phyloP scores from a whole-genome alignment of 257 asterid genomes.

The Marsdenia floribunda region DNA sequence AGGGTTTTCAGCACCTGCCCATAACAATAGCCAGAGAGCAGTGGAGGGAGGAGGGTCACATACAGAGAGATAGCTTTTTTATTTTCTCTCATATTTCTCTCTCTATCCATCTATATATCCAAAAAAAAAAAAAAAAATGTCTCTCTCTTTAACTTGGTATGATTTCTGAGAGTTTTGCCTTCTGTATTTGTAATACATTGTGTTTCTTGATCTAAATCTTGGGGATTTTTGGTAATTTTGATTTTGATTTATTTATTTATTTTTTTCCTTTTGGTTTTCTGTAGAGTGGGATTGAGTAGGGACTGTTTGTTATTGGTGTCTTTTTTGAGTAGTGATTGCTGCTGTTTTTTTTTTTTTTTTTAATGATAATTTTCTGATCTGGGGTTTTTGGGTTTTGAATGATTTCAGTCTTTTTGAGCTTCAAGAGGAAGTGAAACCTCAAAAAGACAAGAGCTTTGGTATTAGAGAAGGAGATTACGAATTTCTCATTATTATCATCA shows the following conservation, averaged over 20 bases:
- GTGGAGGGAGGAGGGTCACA: constrained; percentile 21
- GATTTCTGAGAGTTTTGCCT: neutral
- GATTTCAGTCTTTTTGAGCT: constrained; percentile 32
- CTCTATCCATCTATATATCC: neutral
- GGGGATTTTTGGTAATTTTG: neutral
- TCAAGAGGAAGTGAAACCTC: constrained; percentile 28
- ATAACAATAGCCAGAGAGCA: constrained; percentile 17
- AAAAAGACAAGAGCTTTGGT: constrained; percentile 24
- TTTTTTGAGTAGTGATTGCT: constrained; percentile 10
- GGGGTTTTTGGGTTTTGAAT: constrained; percentile 22
- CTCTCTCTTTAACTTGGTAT: constrained; percentile 8
- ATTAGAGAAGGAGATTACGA: constrained; percentile 22
- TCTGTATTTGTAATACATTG: constrained; percentile 7
- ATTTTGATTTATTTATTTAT: too few relatives aligned
- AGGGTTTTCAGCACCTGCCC: constrained; percentile 26
- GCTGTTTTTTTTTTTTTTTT: neutral
- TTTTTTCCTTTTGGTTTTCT: neutral
- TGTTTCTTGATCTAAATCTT: constrained; percentile 14
- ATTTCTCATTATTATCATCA: constrained; percentile 19
- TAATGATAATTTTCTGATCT: constrained; percentile 10
- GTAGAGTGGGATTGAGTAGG: constrained; percentile 3
- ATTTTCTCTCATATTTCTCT: constrained; percentile 8
- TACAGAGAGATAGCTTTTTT: constrained; percentile 13
- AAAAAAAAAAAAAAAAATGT: neutral
- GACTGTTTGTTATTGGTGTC: neutral